Conservation (phyloP, 768 basidiomycete species). For the Amanita pallidorosea region DNA sequence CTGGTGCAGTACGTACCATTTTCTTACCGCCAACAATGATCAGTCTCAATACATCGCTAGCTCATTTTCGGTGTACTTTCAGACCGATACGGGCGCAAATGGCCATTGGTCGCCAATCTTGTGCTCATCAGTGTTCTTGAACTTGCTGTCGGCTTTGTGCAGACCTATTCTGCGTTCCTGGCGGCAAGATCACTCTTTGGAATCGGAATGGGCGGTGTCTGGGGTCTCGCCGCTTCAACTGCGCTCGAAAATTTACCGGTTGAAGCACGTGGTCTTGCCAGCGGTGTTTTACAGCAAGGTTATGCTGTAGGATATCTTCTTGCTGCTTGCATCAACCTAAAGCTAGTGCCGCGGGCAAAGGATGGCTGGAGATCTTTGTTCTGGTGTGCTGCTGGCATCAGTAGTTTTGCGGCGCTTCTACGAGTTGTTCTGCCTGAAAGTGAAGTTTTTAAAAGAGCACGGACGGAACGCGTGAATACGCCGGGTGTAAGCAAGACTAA, state of each 20-base stretch:
- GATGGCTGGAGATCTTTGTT: slow-evolving; percentile 68
- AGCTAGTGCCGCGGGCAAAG: slow-evolving; percentile 35
- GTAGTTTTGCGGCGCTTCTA: slow-evolving; percentile 55
- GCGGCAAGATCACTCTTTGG: slow-evolving; percentile 78
- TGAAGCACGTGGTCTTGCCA: slow-evolving; percentile 75
- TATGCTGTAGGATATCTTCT: slow-evolving; percentile 81
- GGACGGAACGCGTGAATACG: slow-evolving; percentile 50
- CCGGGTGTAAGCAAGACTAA: slow-evolving; percentile 44
- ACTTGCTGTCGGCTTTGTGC: slow-evolving; percentile 72
- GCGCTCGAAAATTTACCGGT: slow-evolving; percentile 86
- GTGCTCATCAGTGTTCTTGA: slow-evolving; percentile 62
- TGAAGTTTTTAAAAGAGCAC: slow-evolving; percentile 55
- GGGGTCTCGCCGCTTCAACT: slow-evolving; percentile 76
- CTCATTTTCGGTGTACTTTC: slow-evolving; percentile 77
- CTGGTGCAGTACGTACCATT: slow-evolving; percentile 44
- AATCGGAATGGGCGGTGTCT: slow-evolving; percentile 82
- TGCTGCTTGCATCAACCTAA: slow-evolving; percentile 75
- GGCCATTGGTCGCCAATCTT: slow-evolving; percentile 78
- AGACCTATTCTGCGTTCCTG: slow-evolving; percentile 71
- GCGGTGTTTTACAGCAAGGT: slow-evolving; percentile 81
- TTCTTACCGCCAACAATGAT: not conserved
- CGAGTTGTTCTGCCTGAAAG: slow-evolving; percentile 71
- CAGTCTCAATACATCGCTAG: slow-evolving; percentile 11
- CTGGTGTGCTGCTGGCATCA: slow-evolving; percentile 68
- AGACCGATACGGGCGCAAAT: slow-evolving; percentile 88